Base-by-base conservation (phyloP, 805 yeast species). In the Yarrowia sp. region DNA sequence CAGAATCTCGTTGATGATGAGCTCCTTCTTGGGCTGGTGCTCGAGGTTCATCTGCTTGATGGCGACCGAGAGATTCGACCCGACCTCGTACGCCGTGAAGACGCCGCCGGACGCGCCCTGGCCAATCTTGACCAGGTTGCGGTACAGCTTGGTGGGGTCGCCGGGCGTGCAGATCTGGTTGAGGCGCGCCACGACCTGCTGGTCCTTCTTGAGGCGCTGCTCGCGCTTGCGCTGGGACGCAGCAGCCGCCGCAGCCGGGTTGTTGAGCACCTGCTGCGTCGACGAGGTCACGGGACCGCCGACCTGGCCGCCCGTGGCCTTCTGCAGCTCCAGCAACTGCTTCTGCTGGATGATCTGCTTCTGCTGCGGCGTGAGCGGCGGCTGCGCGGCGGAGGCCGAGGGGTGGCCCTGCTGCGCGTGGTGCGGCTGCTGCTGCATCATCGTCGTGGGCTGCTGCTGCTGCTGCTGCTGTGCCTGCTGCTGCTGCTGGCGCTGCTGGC, bases 41-140 rank as follows among this genome's bases (percentile, higher is more conserved):
- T 87, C 84, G 61, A 94, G 76, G 69, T 94, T 96, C 89, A 94
- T 94, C 76, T 94, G 97, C 74, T 94, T 94, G 65, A 94, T 90
- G 8, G 99, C 99, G 49, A 94, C 97, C 68, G 87, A 86, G 62
- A 79, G 77, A 33, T 81, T 77, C 24, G 80, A 74, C 62, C 78
- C 79, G 53, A 83, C 74, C 47, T 87, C 81, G 69, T 84, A 85
- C 0, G 97, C 97, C 53, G 91, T 78, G 60, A 66, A 94, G 18
- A 94, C 99, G 3, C 96, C 90, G 18, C 99, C 99, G 65, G 92
- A 84, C 0, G 99, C 99, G 69, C 99, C 99, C 76, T 94, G 98
- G 16, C 99, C 99, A 53, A 77, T 74, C 68, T 76, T 75, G 18
- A 72, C 63, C 64, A 76, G 78, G 69, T 84, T 85, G 46, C 79